Conservation (phyloP, 768 basidiomycete species). For the Pisolithus albus region DNA sequence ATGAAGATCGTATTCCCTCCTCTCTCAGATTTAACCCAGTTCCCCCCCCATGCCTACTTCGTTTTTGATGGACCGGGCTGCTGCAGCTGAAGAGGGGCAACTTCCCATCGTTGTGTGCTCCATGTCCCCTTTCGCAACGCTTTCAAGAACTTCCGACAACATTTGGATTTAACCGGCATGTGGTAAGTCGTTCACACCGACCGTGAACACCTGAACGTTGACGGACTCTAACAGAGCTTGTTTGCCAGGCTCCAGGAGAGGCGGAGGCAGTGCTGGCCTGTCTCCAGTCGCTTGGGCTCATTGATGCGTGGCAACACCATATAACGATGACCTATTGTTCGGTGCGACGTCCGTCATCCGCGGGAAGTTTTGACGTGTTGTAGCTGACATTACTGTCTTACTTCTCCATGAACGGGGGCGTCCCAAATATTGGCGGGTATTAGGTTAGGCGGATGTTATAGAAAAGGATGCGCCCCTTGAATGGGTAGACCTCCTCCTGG, state of each 20-base stretch:
- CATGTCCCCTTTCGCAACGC: constrained; percentile 12
- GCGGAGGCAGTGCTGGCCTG: constrained; percentile 3
- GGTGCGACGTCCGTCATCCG: not conserved
- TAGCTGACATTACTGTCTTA: not conserved
- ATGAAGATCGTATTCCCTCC: constrained; percentile 37
- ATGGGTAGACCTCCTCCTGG: not conserved
- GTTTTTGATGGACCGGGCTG: constrained; percentile 47
- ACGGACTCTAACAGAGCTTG: not conserved
- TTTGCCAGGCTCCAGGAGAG: constrained; percentile 1
- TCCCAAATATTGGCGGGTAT: not conserved
- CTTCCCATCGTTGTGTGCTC: constrained; percentile 18
- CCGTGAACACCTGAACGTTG: too few relatives aligned
- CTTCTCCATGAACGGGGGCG: too few relatives aligned
- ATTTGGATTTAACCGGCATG: constrained; percentile 35
- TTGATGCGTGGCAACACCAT: not conserved
- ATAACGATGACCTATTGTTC: constrained; percentile 3
- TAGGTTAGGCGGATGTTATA: not conserved
- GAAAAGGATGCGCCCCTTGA: not conserved
- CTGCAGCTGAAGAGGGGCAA: constrained; percentile 39
- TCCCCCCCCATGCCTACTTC: constrained; percentile 37
- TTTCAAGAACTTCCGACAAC: constrained; percentile 29
- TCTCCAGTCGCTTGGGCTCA: not conserved
- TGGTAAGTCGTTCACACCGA: constrained; percentile 9
- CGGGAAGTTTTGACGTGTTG: not conserved
- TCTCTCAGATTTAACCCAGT: constrained; percentile 30